These are phyloP conservation scores for Rhodamnia argentea DNA, from an alignment of 345 rosid genomes.

Conservation along the genomic window DNA sequence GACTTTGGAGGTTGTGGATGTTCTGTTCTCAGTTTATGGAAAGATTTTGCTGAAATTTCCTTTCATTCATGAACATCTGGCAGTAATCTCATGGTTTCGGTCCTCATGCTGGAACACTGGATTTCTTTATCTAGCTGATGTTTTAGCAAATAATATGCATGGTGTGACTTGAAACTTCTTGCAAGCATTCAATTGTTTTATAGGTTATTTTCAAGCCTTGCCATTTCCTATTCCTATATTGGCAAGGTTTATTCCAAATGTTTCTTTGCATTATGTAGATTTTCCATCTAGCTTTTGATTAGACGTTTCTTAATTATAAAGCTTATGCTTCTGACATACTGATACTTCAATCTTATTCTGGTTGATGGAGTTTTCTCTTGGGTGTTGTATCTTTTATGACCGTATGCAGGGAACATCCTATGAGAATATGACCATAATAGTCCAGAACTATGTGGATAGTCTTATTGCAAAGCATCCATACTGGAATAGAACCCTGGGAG, in stretches of 20 bases:
- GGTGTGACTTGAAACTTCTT: neutral
- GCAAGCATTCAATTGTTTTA: neutral
- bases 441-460: conserved; percentile 59
- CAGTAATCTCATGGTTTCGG: neutral
- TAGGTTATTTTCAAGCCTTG: neutral
- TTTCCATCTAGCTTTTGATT: neutral
- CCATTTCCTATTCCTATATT: neutral
- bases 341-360: neutral
- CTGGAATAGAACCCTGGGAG: conserved; percentile 95
- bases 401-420: conserved; percentile 78
- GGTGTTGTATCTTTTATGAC: neutral
- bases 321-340: neutral
- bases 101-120: neutral
- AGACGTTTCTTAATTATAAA: neutral
- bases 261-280: neutral
- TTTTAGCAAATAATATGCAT: neutral
- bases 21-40: neutral
- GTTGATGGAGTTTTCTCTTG: neutral
- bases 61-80: neutral
- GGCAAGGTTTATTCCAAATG: neutral
- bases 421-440: conserved; percentile 88
- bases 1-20: neutral
- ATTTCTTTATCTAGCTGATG: neutral
- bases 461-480: conserved; percentile 69
- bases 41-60: neutral